A percentile compares a stretch with the other conserved stretches of the same genome.
These are phyloP conservation scores for Eimeria falciformis DNA, from an alignment of 169 alveolate species.

Conservation along the genomic window DNA sequence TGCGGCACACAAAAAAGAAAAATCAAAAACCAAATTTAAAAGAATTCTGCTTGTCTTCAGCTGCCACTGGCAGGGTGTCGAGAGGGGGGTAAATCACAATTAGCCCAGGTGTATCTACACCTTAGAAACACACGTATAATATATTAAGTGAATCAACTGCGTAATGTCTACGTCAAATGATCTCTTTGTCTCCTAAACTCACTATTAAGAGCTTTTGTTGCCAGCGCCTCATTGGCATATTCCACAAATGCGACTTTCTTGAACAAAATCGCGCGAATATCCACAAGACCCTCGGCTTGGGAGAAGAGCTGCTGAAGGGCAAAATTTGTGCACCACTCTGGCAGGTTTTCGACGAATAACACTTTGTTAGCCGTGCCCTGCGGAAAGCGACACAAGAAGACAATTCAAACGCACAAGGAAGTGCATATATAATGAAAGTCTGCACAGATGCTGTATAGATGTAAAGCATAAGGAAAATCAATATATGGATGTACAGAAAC, in stretches of 20 bases:
- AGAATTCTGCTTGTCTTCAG: no score
- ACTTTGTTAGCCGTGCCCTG: conserved; percentile 79
- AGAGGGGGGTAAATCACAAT: no score
- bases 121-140: no score
- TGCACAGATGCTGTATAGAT: background rate
- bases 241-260: conserved; percentile 89
- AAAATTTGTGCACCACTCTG: conserved; percentile 83
- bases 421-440: background rate
- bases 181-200: background rate
- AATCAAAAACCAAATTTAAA: background rate
- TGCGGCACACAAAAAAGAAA: background rate
- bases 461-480: background rate
- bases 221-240: conserved; percentile 84
- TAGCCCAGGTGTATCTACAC: no score
- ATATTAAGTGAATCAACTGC: no score
- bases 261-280: conserved; percentile 87
- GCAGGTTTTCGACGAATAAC: conserved; percentile 87
- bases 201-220: conserved; percentile 86
- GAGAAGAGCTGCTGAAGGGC: conserved; percentile 83
- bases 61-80: no score
- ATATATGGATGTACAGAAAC: background rate
- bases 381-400: background rate
- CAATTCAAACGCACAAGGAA: background rate
- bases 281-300: conserved; percentile 84
- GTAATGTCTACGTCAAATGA: no score